These are phyloP conservation scores for Acacia concinna DNA, from an alignment of 331 rosid species.

Conservation along the genomic window DNA sequence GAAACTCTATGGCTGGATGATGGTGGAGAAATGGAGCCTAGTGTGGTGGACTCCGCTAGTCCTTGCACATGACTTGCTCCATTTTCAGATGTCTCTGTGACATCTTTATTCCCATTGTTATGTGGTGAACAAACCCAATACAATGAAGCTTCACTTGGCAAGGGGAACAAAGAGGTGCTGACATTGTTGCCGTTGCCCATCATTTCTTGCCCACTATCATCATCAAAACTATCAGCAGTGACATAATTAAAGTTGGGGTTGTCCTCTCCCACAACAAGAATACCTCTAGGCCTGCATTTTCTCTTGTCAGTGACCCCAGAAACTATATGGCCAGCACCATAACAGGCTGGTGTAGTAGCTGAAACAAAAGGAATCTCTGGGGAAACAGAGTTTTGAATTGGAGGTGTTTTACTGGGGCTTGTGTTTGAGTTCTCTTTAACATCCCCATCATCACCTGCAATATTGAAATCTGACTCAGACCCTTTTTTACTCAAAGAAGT, in stretches of 20 bases:
- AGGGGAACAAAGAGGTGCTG: conserved; percentile 51
- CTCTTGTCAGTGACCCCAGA: conserved; percentile 86
- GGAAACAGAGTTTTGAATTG: conserved; percentile 71
- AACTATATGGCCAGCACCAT: conserved; percentile 79
- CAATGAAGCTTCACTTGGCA: conserved; percentile 80
- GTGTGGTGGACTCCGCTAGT: conserved; percentile 38
- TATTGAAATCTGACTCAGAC: conserved; percentile 30
- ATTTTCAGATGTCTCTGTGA: conserved; percentile 35
- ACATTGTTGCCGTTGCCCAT: conserved; percentile 20
- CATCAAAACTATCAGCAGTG: conserved; percentile 37
- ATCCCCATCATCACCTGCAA: conserved; percentile 25
- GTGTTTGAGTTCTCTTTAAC: conserved; percentile 38
- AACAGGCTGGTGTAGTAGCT: conserved; percentile 62
- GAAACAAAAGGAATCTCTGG: conserved; percentile 73
- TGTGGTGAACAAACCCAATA: conserved; percentile 72
- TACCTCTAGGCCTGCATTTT: conserved; percentile 87
- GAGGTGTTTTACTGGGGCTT: conserved; percentile 61
- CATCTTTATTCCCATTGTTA: conserved; percentile 48
- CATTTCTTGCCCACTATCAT: conserved; percentile 23
- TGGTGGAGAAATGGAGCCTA: conserved; percentile 46
- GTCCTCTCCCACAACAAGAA: conserved; percentile 63
- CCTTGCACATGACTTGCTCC: conserved; percentile 19
- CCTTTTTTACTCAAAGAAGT: conserved; percentile 53
- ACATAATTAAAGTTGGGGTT: conserved; percentile 36
- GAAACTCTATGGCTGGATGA: conserved; percentile 36